phyloP scores from a whole-genome alignment of 2,329 filamentous ascomycete species.

The Hymenoscyphus fructigenus region DNA sequence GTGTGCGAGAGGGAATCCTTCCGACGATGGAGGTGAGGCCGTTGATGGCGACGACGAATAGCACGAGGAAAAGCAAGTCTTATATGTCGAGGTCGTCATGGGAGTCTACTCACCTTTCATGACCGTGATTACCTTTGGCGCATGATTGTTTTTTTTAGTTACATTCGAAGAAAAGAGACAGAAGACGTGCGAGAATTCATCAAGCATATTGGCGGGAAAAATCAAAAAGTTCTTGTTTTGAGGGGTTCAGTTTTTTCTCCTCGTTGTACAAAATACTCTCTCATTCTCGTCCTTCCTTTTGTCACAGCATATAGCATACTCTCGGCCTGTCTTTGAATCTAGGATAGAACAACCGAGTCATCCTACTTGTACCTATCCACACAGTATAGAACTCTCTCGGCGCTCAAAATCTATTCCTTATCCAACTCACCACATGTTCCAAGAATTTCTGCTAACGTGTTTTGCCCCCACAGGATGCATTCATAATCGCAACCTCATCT shows the following conservation, averaged over 20 bases:
- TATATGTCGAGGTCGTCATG: conserved; percentile 31
- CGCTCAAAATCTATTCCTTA: conserved; percentile 13
- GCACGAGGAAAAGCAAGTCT: conserved; percentile 15
- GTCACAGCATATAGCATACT: conserved; percentile 14
- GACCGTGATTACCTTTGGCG: conserved; percentile 13
- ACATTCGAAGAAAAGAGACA: conserved; percentile 2
- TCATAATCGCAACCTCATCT: conserved; percentile 67
- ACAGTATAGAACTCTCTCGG: conserved; percentile 9
- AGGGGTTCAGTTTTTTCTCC: background rate
- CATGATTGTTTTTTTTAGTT: conserved; percentile 5
- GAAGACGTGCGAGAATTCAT: conserved; percentile 4
- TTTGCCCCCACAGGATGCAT: conserved; percentile 54
- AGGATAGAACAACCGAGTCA: background rate
- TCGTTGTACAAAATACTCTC: background rate
- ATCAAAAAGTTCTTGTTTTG: background rate
- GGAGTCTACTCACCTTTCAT: conserved; percentile 31
- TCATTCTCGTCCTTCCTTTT: conserved; percentile 2
- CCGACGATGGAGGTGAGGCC: conserved; percentile 36
- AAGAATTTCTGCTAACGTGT: conserved; percentile 12
- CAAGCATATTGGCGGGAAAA: background rate
- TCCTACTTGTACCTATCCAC: conserved; percentile 8
- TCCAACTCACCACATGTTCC: background rate
- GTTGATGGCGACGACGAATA: conserved; percentile 18
- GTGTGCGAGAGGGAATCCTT: conserved; percentile 35
- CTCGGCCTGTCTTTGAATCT: background rate